Evolutionary conservation across 139 green algal genomes (phyloP).

Genomic region (Chlorella sorokiniana): DNA sequence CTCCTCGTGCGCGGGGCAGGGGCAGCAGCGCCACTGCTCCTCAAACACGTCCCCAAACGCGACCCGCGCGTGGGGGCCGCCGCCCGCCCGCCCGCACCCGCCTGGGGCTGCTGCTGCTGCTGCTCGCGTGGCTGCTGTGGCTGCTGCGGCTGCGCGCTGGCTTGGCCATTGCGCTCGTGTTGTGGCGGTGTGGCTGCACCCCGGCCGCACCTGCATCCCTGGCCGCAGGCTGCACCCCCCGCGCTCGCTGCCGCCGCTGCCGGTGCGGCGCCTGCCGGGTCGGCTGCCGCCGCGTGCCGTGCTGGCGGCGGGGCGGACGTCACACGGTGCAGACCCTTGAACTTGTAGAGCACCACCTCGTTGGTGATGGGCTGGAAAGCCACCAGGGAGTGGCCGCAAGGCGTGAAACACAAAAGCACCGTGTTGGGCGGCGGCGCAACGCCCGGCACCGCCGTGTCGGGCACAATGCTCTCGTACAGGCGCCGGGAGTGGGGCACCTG

Average conservation of each 20-base stretch:
- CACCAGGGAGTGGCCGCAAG: conserved; percentile 38
- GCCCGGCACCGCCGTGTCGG: conserved; percentile 12
- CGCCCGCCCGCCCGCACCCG: not conserved
- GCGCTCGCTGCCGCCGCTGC: not conserved
- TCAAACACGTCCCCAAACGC: conserved; percentile 37
- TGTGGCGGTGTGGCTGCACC: no score
- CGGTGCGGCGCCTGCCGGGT: not conserved
- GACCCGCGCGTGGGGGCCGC: not conserved
- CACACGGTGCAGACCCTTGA: conserved; percentile 19
- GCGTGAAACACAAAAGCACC: conserved; percentile 33
- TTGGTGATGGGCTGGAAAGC: conserved; percentile 25
- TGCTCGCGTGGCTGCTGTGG: not conserved
- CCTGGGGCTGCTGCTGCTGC: conserved; percentile 6
- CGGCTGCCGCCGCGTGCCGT: not conserved
- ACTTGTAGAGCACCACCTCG: conserved; percentile 33
- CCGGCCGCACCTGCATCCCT: no score
- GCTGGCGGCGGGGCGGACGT: not conserved
- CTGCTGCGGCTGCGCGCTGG: not conserved
- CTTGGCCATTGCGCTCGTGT: no score
- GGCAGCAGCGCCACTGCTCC: conserved; percentile 9
- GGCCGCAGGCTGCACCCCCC: not conserved
- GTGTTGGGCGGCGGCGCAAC: conserved; percentile 16
- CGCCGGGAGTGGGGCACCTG: conserved; percentile 31
- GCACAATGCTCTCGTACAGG: conserved; percentile 42
- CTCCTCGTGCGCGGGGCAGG: conserved; percentile 11